Evolutionary conservation across 768 basidiomycete genomes (phyloP).

Genomic region (Boletellus emodensis): DNA sequence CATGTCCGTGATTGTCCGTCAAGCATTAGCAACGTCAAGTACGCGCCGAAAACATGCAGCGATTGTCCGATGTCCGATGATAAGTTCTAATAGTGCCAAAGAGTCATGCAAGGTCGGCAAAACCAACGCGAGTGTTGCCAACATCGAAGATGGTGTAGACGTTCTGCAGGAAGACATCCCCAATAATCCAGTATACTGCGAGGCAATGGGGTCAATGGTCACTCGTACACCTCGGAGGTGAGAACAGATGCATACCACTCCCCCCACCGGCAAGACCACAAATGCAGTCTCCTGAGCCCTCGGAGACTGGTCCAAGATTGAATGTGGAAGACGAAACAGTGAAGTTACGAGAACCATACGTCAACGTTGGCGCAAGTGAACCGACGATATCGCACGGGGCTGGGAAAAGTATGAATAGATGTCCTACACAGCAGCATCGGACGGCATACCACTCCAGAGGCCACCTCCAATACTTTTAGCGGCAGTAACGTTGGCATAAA

Average conservation of each 20-base stretch:
- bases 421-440: neutral
- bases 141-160: constrained; percentile 33
- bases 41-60: neutral
- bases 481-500: constrained; percentile 30
- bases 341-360: constrained; percentile 39
- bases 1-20: neutral
- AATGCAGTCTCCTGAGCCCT: constrained; percentile 33
- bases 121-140: constrained; percentile 36
- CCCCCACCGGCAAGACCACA: constrained; percentile 35
- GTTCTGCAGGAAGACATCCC: constrained; percentile 34
- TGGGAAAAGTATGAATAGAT: constrained; percentile 6
- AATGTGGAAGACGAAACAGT: constrained; percentile 33
- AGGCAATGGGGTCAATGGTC: neutral
- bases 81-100: neutral
- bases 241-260: constrained; percentile 7
- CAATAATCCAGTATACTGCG: constrained; percentile 31
- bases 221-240: neutral
- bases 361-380: constrained; percentile 31
- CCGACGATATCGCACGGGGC: constrained; percentile 32
- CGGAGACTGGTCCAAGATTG: constrained; percentile 39
- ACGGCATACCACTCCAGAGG: constrained; percentile 33
- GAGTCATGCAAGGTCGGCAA: constrained; percentile 33
- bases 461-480: constrained; percentile 25
- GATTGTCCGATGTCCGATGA: constrained; percentile 5
- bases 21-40: neutral